phyloP scores from a whole-genome alignment of 2,329 filamentous ascomycete genomes.

The Penicillium freii region DNA sequence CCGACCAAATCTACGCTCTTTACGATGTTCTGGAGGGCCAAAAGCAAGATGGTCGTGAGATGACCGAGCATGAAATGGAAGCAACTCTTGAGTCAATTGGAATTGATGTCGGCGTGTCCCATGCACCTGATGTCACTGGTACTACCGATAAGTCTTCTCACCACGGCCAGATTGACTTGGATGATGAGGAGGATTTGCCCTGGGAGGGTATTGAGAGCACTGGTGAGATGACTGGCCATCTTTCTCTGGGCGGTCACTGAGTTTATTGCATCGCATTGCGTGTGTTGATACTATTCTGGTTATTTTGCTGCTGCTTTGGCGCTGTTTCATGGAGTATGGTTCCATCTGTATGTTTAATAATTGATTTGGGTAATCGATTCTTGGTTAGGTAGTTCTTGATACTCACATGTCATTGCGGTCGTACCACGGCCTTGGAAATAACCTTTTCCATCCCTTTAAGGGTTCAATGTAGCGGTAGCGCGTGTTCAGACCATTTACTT shows the following conservation, averaged over 20 bases:
- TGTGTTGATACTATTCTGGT: constrained; percentile 4
- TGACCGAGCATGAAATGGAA: constrained; percentile 63
- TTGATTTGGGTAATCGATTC: constrained; percentile 3
- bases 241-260: constrained; percentile 19
- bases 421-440: constrained; percentile 1
- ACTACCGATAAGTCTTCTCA: constrained; percentile 31
- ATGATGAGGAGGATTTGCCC: constrained; percentile 42
- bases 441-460: background rate
- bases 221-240: constrained; percentile 38
- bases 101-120: constrained; percentile 28
- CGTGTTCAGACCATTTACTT: background rate
- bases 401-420: constrained; percentile 5
- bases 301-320: constrained; percentile 5
- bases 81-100: constrained; percentile 57
- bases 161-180: constrained; percentile 24
- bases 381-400: constrained; percentile 9
- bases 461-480: background rate
- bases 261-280: constrained; percentile 5
- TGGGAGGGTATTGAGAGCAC: constrained; percentile 48
- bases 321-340: constrained; percentile 7
- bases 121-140: constrained; percentile 27
- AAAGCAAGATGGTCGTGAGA: constrained; percentile 62
- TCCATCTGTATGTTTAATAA: constrained; percentile 8
- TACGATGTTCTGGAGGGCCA: constrained; percentile 83
- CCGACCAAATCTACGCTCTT: constrained; percentile 75